A percentile compares a stretch with the other conserved stretches of the same genome.
Conservation (phyloP, 2,329 filamentous ascomycete species). For the Alternaria incomplexa region DNA sequence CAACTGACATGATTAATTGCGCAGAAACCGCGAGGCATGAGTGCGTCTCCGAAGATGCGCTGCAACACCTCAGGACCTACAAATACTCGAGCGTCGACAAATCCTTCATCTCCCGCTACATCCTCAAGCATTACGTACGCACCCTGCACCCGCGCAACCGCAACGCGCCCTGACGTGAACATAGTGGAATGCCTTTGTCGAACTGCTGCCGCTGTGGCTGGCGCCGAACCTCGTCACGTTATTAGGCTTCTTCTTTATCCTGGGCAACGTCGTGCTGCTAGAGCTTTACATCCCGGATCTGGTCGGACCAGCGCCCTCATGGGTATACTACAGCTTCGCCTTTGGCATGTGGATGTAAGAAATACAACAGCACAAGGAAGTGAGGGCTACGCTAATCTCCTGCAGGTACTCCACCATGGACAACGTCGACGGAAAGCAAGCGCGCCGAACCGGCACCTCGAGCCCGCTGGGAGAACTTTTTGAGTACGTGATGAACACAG, state of each 20-base stretch:
- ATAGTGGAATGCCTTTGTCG: constrained; percentile 96
- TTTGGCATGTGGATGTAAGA: constrained; percentile 89
- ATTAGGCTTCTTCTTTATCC: constrained; percentile 91
- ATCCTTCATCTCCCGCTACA: constrained; percentile 89
- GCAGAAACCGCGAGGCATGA: constrained; percentile 70
- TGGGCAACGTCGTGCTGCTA: constrained; percentile 78
- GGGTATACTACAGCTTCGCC: constrained; percentile 96
- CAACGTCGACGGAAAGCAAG: constrained; percentile 98
- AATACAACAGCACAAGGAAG: not conserved
- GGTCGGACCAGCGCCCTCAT: constrained; percentile 83
- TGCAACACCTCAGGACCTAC: constrained; percentile 91
- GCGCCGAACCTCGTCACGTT: constrained; percentile 98
- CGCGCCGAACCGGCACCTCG: constrained; percentile 89
- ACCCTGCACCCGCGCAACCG: constrained; percentile 6
- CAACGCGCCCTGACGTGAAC: constrained; percentile 31
- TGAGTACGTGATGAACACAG: constrained; percentile 62
- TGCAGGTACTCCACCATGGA: constrained; percentile 91
- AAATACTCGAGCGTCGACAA: constrained; percentile 98
- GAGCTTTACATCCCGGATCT: constrained; percentile 87
- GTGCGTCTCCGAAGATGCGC: constrained; percentile 83
- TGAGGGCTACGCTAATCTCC: constrained; percentile 16
- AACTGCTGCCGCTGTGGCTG: constrained; percentile 91
- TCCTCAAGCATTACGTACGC: constrained; percentile 92
- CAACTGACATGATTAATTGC: not conserved
- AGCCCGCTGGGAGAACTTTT: constrained; percentile 95